Conservation (phyloP, 2,329 filamentous ascomycete species). For the Incumbomyces lentus region DNA sequence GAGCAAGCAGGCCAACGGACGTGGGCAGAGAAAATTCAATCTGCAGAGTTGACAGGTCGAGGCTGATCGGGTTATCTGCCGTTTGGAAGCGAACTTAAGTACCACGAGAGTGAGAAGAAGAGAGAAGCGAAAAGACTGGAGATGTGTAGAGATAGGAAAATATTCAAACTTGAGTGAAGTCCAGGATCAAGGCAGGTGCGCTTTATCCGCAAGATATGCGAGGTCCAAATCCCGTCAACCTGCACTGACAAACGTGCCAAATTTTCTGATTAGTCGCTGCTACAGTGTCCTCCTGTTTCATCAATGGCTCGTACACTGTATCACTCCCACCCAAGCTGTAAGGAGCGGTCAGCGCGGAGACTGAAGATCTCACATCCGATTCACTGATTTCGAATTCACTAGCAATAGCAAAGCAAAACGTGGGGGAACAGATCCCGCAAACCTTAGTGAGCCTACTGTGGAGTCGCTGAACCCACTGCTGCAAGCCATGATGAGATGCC, state of each 20-base stretch:
- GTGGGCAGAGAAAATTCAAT: not conserved
- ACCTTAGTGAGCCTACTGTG: not conserved
- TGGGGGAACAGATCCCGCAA: not conserved
- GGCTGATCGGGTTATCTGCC: not conserved
- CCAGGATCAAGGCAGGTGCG: not conserved
- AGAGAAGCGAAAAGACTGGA: not conserved
- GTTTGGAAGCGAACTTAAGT: not conserved
- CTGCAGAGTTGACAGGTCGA: not conserved
- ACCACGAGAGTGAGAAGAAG: not conserved
- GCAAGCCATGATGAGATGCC: not conserved
- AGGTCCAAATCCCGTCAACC: not conserved
- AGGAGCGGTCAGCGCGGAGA: slow-evolving; percentile 6
- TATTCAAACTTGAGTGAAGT: not conserved
- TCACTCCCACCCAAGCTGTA: slow-evolving; percentile 1
- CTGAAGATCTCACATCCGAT: not conserved
- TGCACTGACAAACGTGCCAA: slow-evolving; percentile 1
- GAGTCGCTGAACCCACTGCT: not conserved
- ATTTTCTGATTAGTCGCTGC: not conserved
- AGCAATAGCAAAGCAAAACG: not conserved
- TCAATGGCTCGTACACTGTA: not conserved
- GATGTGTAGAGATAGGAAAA: not conserved
- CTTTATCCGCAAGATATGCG: not conserved
- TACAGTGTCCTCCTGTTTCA: slow-evolving; percentile 1
- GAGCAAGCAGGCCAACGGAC: not conserved
- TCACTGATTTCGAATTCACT: not conserved